phyloP scores from a whole-genome alignment of 208 protist species.

The Acanthamoeba lenticulata region DNA sequence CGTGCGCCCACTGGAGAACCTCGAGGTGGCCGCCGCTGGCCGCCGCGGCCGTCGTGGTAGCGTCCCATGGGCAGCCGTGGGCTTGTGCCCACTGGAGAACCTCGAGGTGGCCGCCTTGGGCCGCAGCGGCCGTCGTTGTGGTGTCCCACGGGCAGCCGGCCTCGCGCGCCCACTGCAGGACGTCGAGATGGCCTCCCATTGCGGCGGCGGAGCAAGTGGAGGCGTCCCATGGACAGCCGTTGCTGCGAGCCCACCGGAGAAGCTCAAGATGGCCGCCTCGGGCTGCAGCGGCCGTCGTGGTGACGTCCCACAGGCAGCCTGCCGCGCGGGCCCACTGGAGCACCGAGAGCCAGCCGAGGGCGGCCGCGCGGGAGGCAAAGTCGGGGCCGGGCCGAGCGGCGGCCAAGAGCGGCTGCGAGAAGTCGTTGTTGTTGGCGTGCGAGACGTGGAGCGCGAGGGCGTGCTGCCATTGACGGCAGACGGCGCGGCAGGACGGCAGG shows the following conservation, averaged over 20 bases:
- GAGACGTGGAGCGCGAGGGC: too few species aligned
- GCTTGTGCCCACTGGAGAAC: not conserved
- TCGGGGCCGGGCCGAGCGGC: not conserved
- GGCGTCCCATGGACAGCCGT: not conserved
- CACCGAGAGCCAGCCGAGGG: not conserved
- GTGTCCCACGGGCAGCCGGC: not conserved
- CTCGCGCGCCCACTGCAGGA: not conserved
- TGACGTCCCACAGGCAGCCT: not conserved
- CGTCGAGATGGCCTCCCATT: not conserved
- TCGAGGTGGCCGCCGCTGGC: not conserved
- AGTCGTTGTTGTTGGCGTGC: too few species aligned
- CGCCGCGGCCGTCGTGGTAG: not conserved
- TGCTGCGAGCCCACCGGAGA: not conserved
- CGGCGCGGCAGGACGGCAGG: too few species aligned
- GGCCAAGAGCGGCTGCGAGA: not conserved
- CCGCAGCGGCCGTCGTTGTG: not conserved
- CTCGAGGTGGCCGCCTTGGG: not conserved
- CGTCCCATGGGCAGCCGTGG: slow-evolving; percentile 10
- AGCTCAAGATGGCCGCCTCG: not conserved
- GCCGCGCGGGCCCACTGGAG: not conserved
- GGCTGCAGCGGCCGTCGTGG: not conserved
- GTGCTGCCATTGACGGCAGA: too few species aligned
- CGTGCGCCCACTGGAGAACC: not conserved
- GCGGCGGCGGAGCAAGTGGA: not conserved
- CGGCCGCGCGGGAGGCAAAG: not conserved